Evolutionary conservation across 1,284 basidiomycete species (phyloP), one percentile per base, ranked within the genome.

Genomic region (Ustilago trichophora): DNA sequence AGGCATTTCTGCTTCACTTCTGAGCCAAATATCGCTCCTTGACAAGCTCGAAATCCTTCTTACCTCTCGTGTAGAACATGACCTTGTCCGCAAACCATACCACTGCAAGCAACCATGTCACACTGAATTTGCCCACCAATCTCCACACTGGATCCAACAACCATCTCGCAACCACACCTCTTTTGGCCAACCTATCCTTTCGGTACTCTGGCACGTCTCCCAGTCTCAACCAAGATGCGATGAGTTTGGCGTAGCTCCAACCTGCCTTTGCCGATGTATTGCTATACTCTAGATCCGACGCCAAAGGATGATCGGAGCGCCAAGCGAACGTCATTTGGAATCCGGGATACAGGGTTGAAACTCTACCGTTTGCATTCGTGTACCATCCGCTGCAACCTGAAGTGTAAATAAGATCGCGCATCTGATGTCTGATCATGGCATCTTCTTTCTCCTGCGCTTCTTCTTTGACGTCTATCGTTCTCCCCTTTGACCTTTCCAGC

Each of bases 371-470:
- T 15, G 45, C 44, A 35, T 71, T 59, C 18, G 57, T 54, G 42
- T 71, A 71, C 67, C 67, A 71, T 2, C 56, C 62, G 21, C 49
- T 56, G 43, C 67, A 71, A 25, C 56, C 56, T 1, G 56, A 55
- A 0, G 67, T 55, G 49, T 62, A 71, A 35, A 71, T 60, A 18
- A 57, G 49, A 13, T 46, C 46, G 6, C 46, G 29, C 67, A 71
- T 71, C 49, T 57, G 57, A 15, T 50, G 22, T 15, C 33, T 26
- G 27, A 71, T 50, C 57, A 57, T 60, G 6, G 41, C 45, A 8
- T 54, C 50, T 25, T 71, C 62, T 48, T 71, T 71, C 1, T 66
- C 43, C 44, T 71, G 57, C 8, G 67, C 67, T 4, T 52, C 45
- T 1, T 15, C 22, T 15, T 40, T 50, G 4, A 65, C 62, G 15